A percentile compares a stretch with the other conserved stretches of the same genome.
These are phyloP conservation scores for Sugiyamaella xylanicola DNA, from an alignment of 1,139 yeast species.

Conservation along the genomic window DNA sequence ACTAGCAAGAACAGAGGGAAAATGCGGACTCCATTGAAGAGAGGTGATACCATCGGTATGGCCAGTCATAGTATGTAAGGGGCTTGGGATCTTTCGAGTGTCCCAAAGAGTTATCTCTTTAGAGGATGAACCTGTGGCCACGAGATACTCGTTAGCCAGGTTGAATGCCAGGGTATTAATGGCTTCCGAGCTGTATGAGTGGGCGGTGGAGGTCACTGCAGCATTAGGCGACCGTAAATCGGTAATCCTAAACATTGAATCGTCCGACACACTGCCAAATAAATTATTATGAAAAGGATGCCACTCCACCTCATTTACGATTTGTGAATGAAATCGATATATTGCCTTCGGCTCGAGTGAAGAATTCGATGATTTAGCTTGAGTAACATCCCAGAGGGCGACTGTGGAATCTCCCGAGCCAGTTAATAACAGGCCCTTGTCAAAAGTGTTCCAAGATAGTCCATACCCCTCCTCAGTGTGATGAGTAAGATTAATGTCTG, in stretches of 20 bases:
- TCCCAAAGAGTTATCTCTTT: slow-evolving; percentile 72
- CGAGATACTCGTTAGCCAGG: slow-evolving; percentile 53
- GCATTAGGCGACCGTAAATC: slow-evolving; percentile 47
- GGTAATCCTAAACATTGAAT: slow-evolving; percentile 62
- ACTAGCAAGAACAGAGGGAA: slow-evolving; percentile 63
- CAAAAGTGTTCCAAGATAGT: slow-evolving; percentile 60
- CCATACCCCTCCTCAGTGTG: slow-evolving; percentile 77
- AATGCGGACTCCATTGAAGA: slow-evolving; percentile 73
- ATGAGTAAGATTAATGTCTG: slow-evolving; percentile 51
- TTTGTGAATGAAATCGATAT: slow-evolving; percentile 24
- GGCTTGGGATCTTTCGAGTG: slow-evolving; percentile 48
- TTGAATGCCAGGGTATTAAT: slow-evolving; percentile 69
- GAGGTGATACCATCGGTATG: slow-evolving; percentile 67
- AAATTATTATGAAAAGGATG: slow-evolving; percentile 50
- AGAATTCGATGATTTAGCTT: slow-evolving; percentile 25
- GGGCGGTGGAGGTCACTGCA: slow-evolving; percentile 1
- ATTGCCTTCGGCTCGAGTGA: slow-evolving; percentile 24
- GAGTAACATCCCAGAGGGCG: slow-evolving; percentile 67
- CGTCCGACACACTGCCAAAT: slow-evolving; percentile 77
- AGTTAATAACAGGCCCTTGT: slow-evolving; percentile 54
- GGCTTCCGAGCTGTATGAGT: slow-evolving; percentile 39
- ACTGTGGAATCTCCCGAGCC: slow-evolving; percentile 70
- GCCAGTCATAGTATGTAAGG: slow-evolving; percentile 42
- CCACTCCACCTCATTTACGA: slow-evolving; percentile 51
- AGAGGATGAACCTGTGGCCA: slow-evolving; percentile 71